Evolutionary conservation across 2,329 filamentous ascomycete genomes (phyloP), one percentile per base, ranked within the genome.

Genomic region (Fusarium sp.): DNA sequence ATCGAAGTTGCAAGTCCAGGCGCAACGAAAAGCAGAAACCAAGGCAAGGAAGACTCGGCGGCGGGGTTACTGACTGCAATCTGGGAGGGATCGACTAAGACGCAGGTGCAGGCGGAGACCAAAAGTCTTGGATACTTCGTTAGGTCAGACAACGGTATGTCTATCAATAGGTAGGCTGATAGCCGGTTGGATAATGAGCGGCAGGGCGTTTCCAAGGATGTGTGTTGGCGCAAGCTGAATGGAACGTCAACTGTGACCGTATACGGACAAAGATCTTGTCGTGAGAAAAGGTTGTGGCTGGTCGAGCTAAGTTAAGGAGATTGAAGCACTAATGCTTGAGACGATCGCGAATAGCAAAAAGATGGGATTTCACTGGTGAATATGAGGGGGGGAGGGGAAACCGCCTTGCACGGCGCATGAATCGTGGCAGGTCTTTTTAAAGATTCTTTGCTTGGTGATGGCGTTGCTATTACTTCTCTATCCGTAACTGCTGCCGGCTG

Each of bases 351-450:
- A 62, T 57, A 61, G 38, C 54, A 65, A 57, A 23, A 62, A 45
- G 49, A 62, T 54, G 45, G 46, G 37, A 53, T 70, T 56, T 70
- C 64, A 70, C 67, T 71, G 64, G 67, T 67, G 55, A 69, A 52
- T 47, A 45, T 46, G 50, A 68, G 64, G 63, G 65, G 65, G 44
- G 54, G 54, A 51, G 50, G 61, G 53, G 64, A 41, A 58, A 54
- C 37, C 36, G 54, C 47, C 44, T 64, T 38, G n/a, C 45, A 65
- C 47, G 68, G 66, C 62, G 72, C 69, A 74, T 73, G 61, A 60
- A 69, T 69, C 65, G 67, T 64, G 65, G 71, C 67, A 61, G 63
- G 72, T 71, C 72, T 59, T 70, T 63, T 71, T 62, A 61, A 70
- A 45, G 58, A 69, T 67, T 51, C 40, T 67, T n/a, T 42, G 34